These are phyloP conservation scores for Magnusiomyces fungicola DNA, from an alignment of 1,139 yeast species.

Conservation along the genomic window DNA sequence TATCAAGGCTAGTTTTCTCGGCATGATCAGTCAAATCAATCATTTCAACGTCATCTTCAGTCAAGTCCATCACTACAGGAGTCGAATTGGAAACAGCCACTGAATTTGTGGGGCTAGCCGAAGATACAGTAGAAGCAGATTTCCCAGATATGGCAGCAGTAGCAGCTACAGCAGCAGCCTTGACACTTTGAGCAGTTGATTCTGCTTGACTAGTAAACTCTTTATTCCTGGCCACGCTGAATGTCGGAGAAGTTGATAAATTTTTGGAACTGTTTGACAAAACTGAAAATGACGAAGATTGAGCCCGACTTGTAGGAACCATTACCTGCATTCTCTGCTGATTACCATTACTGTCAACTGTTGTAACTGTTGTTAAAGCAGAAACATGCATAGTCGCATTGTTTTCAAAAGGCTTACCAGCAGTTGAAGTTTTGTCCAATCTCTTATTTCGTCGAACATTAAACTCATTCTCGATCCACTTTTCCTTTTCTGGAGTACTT, in stretches of 20 bases:
- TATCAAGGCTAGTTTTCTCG: not conserved
- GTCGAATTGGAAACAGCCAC: not conserved
- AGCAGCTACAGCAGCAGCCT: not conserved
- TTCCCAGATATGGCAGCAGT: not conserved
- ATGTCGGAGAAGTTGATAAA: not conserved
- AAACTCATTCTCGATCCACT: constrained; percentile 76
- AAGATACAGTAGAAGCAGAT: not conserved
- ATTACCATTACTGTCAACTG: not conserved
- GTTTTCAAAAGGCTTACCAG: not conserved
- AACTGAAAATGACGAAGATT: too few species aligned
- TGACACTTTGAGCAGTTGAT: not conserved
- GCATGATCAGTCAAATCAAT: not conserved
- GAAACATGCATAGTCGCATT: not conserved
- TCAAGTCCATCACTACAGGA: not conserved
- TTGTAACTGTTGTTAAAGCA: not conserved
- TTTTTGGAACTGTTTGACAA: too few species aligned
- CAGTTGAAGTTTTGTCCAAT: constrained; percentile 25
- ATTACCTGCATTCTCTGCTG: not conserved
- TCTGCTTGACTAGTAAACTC: not conserved
- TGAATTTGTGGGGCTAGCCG: not conserved
- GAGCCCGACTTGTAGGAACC: not conserved
- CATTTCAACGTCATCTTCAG: not conserved
- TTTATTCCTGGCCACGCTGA: not conserved
- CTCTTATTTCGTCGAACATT: constrained; percentile 56
- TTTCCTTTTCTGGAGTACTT: constrained; percentile 48